A percentile compares a stretch with the other conserved stretches of the same genome.
These are phyloP conservation scores for Bombardia bombarda DNA, from an alignment of 495 filamentous ascomycete genomes.

Conservation along the genomic window DNA sequence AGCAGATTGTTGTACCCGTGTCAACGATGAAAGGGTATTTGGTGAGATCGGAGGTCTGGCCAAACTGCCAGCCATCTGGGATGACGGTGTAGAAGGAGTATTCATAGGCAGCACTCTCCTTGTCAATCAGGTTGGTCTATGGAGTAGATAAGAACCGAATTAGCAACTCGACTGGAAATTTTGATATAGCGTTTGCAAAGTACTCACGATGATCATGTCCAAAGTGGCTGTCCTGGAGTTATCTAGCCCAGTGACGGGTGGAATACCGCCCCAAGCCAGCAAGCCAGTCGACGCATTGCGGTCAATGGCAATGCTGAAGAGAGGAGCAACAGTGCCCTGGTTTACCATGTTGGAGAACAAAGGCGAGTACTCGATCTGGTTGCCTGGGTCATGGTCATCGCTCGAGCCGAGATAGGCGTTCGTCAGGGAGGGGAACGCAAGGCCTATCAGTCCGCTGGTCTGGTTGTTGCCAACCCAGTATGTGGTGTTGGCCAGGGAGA, in stretches of 20 bases:
- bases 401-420: conserved; percentile 29
- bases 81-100: conserved; percentile 37
- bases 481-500: conserved; percentile 26
- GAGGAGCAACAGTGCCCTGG: conserved; percentile 41
- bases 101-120: conserved; percentile 17
- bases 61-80: conserved; percentile 30
- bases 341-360: conserved; percentile 50
- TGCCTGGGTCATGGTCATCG: conserved; percentile 21
- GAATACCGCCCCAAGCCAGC: conserved; percentile 47
- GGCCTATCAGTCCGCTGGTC: conserved; percentile 51
- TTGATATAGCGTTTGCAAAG: too few relatives aligned
- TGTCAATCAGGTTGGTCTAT: conserved; percentile 17
- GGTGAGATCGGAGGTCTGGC: conserved; percentile 18
- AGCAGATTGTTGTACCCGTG: conserved; percentile 37
- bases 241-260: conserved; percentile 24
- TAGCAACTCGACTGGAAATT: too few relatives aligned
- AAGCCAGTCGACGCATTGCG: conserved; percentile 32
- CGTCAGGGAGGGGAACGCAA: conserved; percentile 52
- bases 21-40: conserved; percentile 40
- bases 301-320: conserved; percentile 47
- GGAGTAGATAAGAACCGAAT: not conserved
- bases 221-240: conserved; percentile 20
- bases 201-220: conserved; percentile 33
- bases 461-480: conserved; percentile 38
- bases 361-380: conserved; percentile 41